Percentiles rank a stretch among this genome's conserved stretches.
Evolutionary conservation across 2,329 filamentous ascomycete species (phyloP).

Genomic region (Blastomyces silverae): DNA sequence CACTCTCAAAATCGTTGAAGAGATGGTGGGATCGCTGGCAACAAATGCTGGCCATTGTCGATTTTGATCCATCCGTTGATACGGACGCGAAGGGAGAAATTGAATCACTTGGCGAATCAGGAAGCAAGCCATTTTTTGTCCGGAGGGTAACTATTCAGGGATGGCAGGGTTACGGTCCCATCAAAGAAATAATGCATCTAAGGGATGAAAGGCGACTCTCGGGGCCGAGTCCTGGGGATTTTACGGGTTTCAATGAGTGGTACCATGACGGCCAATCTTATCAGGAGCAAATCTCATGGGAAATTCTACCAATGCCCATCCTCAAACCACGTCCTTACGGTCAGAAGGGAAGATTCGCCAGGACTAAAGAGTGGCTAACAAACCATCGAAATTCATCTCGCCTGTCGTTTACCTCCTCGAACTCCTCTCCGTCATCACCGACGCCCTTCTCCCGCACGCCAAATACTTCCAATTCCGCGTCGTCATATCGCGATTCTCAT

Average conservation of each 20-base stretch:
- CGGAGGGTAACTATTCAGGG: background rate
- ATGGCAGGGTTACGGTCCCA: background rate
- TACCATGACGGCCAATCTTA: conserved; percentile 2
- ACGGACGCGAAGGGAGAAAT: background rate
- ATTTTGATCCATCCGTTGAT: background rate
- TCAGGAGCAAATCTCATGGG: background rate
- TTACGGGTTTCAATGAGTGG: background rate
- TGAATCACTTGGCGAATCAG: background rate
- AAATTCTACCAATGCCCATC: background rate
- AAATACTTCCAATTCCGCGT: background rate
- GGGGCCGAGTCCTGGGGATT: background rate
- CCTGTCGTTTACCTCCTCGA: conserved; percentile 6
- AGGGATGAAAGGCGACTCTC: background rate
- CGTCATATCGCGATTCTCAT: background rate
- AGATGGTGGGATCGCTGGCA: conserved; percentile 5
- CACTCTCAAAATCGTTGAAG: background rate
- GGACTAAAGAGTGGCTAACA: conserved; percentile 7
- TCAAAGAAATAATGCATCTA: background rate
- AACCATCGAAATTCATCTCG: conserved; percentile 7
- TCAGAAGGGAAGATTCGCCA: background rate
- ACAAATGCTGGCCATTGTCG: background rate
- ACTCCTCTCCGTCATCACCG: background rate
- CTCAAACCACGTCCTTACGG: background rate
- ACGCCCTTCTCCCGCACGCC: background rate
- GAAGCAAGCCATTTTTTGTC: background rate